These are phyloP conservation scores for Puccinellia tenuiflora DNA, from an alignment of 176 grass and related monocot species.

Conservation along the genomic window DNA sequence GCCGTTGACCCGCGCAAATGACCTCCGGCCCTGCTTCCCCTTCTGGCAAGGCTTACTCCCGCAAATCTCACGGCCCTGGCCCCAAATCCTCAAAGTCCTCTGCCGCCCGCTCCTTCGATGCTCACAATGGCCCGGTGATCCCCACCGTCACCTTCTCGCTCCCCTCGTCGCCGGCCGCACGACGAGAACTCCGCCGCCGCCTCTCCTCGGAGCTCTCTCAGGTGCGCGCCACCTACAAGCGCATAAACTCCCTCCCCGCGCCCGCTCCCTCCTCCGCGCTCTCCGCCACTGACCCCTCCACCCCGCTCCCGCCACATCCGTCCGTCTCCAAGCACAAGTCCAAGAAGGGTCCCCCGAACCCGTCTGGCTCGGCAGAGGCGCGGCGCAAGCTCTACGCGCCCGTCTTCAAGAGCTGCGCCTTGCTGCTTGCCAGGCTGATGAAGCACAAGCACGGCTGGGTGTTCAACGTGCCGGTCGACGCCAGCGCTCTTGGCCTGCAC, in stretches of 20 bases:
- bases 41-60: slow-evolving; percentile 51
- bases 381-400: slow-evolving; percentile 49
- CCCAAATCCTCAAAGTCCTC: slow-evolving; percentile 32
- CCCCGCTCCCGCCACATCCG: slow-evolving; percentile 39
- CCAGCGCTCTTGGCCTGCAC: slow-evolving; percentile 57
- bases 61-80: slow-evolving; percentile 38
- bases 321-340: slow-evolving; percentile 55
- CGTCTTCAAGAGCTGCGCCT: slow-evolving; percentile 57
- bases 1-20: slow-evolving; percentile 47
- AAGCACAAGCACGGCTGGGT: slow-evolving; percentile 78
- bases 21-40: slow-evolving; percentile 43
- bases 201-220: slow-evolving; percentile 48
- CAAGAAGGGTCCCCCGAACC: slow-evolving; percentile 39
- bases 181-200: slow-evolving; percentile 44
- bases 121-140: slow-evolving; percentile 30
- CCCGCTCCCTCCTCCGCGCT: slow-evolving; percentile 52
- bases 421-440: slow-evolving; percentile 62
- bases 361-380: slow-evolving; percentile 29
- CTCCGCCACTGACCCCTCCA: slow-evolving; percentile 57
- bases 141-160: slow-evolving; percentile 35
- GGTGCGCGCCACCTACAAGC: slow-evolving; percentile 43
- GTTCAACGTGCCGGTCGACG: slow-evolving; percentile 86
- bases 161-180: slow-evolving; percentile 11
- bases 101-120: slow-evolving; percentile 20
- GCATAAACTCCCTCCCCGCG: slow-evolving; percentile 31